These are phyloP conservation scores for Apophysomyces variabilis DNA, from an alignment of 371 early-diverging fungal species.

Conservation along the genomic window DNA sequence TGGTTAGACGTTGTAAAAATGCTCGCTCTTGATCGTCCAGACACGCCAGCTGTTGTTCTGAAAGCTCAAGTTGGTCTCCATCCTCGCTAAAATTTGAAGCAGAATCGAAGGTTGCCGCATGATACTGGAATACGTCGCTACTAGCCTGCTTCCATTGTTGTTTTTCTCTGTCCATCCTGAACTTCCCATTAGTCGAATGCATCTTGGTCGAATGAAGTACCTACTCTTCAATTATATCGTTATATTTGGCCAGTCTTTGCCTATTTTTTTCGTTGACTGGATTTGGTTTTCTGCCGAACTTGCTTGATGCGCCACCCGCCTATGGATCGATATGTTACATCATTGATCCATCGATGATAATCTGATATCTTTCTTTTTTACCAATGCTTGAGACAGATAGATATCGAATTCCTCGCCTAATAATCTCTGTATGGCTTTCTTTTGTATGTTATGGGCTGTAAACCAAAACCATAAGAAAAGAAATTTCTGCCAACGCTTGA, in stretches of 20 bases:
- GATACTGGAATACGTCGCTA: neutral
- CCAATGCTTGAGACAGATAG: neutral
- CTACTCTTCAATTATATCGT: neutral
- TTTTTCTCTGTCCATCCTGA: slow-evolving; percentile 1
- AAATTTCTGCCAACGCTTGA: neutral
- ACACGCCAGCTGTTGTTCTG: neutral
- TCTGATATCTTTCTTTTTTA: neutral
- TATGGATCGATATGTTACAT: neutral
- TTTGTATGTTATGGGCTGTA: neutral
- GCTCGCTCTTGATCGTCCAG: neutral
- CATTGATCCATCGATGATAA: neutral
- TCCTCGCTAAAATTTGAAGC: neutral
- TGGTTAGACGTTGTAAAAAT: neutral
- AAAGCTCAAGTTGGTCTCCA: neutral
- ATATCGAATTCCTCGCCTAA: neutral
- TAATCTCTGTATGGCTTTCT: neutral
- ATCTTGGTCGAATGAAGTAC: neutral
- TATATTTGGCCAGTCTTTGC: neutral
- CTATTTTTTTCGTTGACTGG: neutral
- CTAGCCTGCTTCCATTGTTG: neutral
- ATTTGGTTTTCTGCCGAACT: neutral
- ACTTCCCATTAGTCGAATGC: neutral
- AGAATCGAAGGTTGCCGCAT: neutral
- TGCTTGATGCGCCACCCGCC: neutral
- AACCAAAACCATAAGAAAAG: neutral